phyloP scores from a whole-genome alignment of 1,139 yeast species.

The Yamadazyma diddensiae region DNA sequence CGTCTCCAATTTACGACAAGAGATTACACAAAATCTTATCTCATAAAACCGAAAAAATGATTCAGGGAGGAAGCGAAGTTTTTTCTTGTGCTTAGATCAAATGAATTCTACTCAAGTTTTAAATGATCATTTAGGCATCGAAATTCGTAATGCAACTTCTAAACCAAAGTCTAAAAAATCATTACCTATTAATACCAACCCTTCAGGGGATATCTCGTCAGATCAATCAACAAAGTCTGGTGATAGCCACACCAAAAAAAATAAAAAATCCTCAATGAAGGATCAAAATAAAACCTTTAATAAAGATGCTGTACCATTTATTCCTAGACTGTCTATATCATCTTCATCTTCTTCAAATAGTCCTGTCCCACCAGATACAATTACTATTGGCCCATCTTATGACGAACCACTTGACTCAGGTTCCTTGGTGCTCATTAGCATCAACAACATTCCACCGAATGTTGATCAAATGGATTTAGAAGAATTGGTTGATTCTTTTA shows the following conservation, averaged over 20 bases:
- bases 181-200: not conserved
- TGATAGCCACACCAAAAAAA: not conserved
- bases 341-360: constrained; percentile 2
- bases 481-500: not conserved
- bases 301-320: constrained; percentile 27
- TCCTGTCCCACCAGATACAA: constrained; percentile 5
- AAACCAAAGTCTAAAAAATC: no score
- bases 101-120: no score
- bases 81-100: not conserved
- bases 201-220: not conserved
- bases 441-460: not conserved
- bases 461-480: not conserved
- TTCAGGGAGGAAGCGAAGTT: constrained; percentile 5
- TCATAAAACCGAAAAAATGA: constrained; percentile 7
- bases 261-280: not conserved
- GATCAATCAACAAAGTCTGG: no score
- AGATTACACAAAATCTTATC: constrained; percentile 14
- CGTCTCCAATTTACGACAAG: constrained; percentile 7
- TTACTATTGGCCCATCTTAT: constrained; percentile 1
- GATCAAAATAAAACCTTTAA: constrained; percentile 11
- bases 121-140: no score
- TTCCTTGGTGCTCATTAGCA: not conserved
- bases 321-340: constrained; percentile 14
- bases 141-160: no score
- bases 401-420: not conserved